Evolutionary conservation across 805 yeast species (phyloP).

Genomic region (Lipomyces chichibuensis): DNA sequence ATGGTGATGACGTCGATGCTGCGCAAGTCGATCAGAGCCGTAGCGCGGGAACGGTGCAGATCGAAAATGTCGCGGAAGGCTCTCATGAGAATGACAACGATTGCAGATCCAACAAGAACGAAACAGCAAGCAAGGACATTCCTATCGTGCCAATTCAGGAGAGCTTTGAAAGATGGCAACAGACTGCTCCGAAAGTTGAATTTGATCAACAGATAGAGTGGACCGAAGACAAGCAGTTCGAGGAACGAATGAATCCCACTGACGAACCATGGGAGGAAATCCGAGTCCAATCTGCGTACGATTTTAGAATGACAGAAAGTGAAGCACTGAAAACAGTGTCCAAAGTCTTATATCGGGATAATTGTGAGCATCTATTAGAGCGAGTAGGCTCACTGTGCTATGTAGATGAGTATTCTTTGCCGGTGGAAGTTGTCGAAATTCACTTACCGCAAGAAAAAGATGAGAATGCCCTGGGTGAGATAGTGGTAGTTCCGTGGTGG

Average conservation of each 20-base stretch:
- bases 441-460: background rate
- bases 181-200: conserved; percentile 3
- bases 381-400: background rate
- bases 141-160: background rate
- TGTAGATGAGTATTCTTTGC: background rate
- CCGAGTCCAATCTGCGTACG: background rate
- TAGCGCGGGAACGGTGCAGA: background rate
- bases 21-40: background rate
- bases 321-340: conserved; percentile 4
- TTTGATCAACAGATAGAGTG: background rate
- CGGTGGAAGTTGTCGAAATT: conserved; percentile 12
- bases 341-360: background rate
- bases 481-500: conserved; percentile 12
- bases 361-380: background rate
- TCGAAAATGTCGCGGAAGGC: background rate
- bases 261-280: conserved; percentile 2
- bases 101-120: background rate
- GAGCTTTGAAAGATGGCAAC: background rate
- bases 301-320: background rate
- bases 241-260: conserved; percentile 1
- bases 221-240: conserved; percentile 2
- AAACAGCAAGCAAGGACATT: background rate
- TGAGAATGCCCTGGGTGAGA: conserved; percentile 1
- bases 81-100: background rate
- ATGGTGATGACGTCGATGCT: background rate